These are phyloP conservation scores for Brassica carinata DNA, from an alignment of 345 rosid species.

Conservation along the genomic window DNA sequence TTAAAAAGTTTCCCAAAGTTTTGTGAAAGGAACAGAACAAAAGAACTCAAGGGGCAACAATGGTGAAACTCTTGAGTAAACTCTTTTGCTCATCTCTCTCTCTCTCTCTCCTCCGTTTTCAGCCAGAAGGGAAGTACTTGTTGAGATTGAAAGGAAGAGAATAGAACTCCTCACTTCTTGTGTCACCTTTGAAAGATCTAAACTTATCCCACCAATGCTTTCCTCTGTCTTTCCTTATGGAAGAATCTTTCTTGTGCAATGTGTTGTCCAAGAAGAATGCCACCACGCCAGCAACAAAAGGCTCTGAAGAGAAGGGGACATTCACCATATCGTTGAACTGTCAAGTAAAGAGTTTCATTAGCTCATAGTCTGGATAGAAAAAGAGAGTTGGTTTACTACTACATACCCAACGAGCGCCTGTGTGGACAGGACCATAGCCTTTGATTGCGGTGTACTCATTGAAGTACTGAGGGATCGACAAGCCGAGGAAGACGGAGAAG, in stretches of 20 bases:
- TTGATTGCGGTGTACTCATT: constrained; percentile 91
- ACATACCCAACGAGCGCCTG: constrained; percentile 82
- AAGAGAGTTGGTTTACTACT: constrained; percentile 5
- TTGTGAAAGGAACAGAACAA: constrained; percentile 17
- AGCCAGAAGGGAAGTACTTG: constrained; percentile 90
- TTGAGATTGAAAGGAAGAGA: constrained; percentile 93
- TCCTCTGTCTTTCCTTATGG: constrained; percentile 85
- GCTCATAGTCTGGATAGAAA: constrained; percentile 10
- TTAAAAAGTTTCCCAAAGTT: constrained; percentile 11
- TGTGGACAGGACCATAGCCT: constrained; percentile 91
- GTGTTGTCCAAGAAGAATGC: constrained; percentile 91
- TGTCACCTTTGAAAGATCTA: constrained; percentile 67
- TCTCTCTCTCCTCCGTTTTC: constrained; percentile 37
- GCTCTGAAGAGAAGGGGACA: constrained; percentile 88
- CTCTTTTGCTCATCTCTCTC: constrained; percentile 14
- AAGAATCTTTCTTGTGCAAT: constrained; percentile 53
- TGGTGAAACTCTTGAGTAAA: constrained; percentile 18
- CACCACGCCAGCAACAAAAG: constrained; percentile 82
- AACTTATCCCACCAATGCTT: constrained; percentile 98
- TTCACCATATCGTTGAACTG: constrained; percentile 97
- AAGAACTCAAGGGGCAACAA: constrained; percentile 27
- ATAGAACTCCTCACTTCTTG: constrained; percentile 87
- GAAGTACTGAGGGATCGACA: constrained; percentile 93
- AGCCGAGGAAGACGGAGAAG: constrained; percentile 84
- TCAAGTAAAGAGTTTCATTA: constrained; percentile 23